Evolutionary conservation across 2,329 filamentous ascomycete species (phyloP), one percentile per base, ranked within the genome.

Genomic region (Pleomassaria siparia): DNA sequence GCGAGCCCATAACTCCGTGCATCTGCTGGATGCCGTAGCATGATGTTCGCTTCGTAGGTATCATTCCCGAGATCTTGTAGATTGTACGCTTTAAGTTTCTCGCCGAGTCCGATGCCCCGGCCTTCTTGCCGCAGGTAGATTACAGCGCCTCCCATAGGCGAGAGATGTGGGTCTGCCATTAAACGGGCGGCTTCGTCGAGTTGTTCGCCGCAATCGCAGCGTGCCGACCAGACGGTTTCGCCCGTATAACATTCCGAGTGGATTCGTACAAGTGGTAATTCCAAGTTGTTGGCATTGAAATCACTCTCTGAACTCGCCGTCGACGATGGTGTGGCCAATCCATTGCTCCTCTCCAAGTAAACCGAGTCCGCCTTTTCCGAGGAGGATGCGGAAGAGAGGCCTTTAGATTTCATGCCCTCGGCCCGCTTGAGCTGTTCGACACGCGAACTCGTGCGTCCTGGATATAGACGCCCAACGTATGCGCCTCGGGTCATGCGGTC

Each of bases 191-290:
- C 94, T 75, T 99, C 94, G 70, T 99, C 94, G 2, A 99, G 80
- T 70, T 99, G 94, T 74, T 99, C 94, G 47, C 94, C 94, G 70
- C 94, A 99, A 74, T 99, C 94, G 74, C 94, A 99, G 22, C 94
- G 85, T 28, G 94, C 92, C 7, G 91, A 96, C 94, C 94, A 97
- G 1, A 95, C 94, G 1, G 94, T 99, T 77, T 99, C 94, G 49
- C 94, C 94, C 0, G 94, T 99, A 72, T 99, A 99, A 74, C 94
- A 99, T 72, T 99, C 94, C 2, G 89, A 95, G 71, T 99, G 94
- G 66, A 99, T 99, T 47, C 94, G 83, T 39, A 99, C 92, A 30
- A 99, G 77, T 0, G 94, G 89, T 1, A 87, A 72, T 11, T 71
- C 67, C 2, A 66, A 58, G 4, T 67, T 63, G 7, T 65, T 55